Conservation (phyloP, 2,329 filamentous ascomycete genomes). For the Alternaria arborescens region DNA sequence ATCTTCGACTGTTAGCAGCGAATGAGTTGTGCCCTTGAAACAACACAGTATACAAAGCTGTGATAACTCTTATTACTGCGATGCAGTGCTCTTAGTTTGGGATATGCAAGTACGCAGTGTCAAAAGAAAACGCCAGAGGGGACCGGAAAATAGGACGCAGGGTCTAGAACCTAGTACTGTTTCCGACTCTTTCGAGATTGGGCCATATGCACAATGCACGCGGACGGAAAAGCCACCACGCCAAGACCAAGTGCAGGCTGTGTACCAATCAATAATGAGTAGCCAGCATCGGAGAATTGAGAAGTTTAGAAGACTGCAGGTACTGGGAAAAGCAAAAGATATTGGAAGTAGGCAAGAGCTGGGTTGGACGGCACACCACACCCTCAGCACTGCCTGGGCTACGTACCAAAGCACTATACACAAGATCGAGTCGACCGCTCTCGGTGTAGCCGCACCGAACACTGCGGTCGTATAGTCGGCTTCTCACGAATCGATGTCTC, state of each 20-base stretch:
- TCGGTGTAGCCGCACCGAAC: slow-evolving; percentile 25
- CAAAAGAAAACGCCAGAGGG: neutral
- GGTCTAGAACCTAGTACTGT: slow-evolving; percentile 11
- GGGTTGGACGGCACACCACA: slow-evolving; percentile 12
- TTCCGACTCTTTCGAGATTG: slow-evolving; percentile 20
- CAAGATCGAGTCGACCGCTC: slow-evolving; percentile 20
- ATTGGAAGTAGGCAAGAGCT: slow-evolving; percentile 21
- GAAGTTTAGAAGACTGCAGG: slow-evolving; percentile 10
- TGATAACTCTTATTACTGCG: neutral
- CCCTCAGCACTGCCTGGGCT: slow-evolving; percentile 24
- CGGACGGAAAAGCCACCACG: slow-evolving; percentile 20
- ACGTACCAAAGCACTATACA: slow-evolving; percentile 33
- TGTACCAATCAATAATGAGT: slow-evolving; percentile 17
- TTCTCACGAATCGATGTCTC: slow-evolving; percentile 20
- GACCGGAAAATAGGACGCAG: slow-evolving; percentile 9
- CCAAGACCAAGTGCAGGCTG: slow-evolving; percentile 19
- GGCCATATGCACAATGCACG: slow-evolving; percentile 17
- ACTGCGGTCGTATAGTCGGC: slow-evolving; percentile 16
- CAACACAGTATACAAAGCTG: neutral
- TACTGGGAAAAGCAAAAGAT: slow-evolving; percentile 14
- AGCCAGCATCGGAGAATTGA: slow-evolving; percentile 16
- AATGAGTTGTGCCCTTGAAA: neutral
- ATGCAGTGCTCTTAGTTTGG: neutral
- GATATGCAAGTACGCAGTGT: neutral
- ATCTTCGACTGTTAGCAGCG: slow-evolving; percentile 7